Conservation (phyloP, 306 rosid genomes). For the Lithocarpus polystachyus region DNA sequence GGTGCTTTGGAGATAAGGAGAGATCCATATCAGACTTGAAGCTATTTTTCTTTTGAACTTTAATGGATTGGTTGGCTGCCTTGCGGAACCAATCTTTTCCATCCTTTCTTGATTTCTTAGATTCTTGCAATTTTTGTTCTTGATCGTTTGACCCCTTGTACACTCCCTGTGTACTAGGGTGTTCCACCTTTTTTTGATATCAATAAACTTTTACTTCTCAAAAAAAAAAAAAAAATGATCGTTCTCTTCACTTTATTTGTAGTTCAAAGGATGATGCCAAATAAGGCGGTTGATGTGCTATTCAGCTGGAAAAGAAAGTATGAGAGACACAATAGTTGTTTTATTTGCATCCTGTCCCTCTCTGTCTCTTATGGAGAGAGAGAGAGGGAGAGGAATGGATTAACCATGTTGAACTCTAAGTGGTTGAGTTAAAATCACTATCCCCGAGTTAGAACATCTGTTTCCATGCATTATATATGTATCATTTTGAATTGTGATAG, state of each 20-base stretch:
- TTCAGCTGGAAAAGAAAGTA: neutral
- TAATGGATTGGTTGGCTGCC: no score
- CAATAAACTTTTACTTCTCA: no score
- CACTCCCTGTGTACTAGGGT: no score
- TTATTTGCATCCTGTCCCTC: neutral
- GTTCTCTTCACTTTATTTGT: neutral
- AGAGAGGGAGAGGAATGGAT: neutral
- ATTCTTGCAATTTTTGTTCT: no score
- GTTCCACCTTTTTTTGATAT: no score
- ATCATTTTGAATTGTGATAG: neutral
- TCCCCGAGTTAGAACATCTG: neutral
- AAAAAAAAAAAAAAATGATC: no score
- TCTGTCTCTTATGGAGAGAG: neutral
- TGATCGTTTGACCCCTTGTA: no score
- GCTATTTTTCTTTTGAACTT: no score
- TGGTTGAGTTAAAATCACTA: neutral
- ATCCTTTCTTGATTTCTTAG: no score
- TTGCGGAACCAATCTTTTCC: no score
- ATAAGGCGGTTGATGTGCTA: neutral
- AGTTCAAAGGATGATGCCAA: neutral
- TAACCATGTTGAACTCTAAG: neutral
- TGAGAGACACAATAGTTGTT: neutral
- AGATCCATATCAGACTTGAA: no score
- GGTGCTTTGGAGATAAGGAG: no score
- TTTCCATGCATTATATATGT: neutral